Conservation (phyloP, 1,284 basidiomycete genomes). For the Ganoderma leucocontextum region DNA sequence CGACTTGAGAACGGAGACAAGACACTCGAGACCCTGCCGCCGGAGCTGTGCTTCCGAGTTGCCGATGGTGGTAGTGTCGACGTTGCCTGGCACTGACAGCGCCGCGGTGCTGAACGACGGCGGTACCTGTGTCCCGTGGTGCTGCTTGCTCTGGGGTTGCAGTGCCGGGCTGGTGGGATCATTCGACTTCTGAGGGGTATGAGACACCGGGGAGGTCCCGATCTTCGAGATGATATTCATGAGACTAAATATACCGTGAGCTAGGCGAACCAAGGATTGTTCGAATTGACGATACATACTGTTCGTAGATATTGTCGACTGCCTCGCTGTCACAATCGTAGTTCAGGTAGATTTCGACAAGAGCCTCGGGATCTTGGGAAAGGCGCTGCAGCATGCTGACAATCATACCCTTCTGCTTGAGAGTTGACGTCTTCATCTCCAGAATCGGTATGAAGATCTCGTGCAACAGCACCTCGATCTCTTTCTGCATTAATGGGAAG, state of each 20-base stretch:
- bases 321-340: conserved; percentile 97
- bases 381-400: conserved; percentile 87
- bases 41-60: conserved; percentile 86
- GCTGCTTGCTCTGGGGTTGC: conserved; percentile 60
- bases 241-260: conserved; percentile 58
- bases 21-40: conserved; percentile 89
- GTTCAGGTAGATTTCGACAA: conserved; percentile 97
- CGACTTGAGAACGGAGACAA: conserved; percentile 87
- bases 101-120: conserved; percentile 75
- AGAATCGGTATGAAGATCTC: conserved; percentile 99
- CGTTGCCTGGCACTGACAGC: conserved; percentile 69
- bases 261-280: no score
- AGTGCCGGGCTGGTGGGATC: conserved; percentile 70
- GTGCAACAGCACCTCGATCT: conserved; percentile 97
- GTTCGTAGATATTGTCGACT: conserved; percentile 95
- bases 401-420: conserved; percentile 94
- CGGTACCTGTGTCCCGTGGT: conserved; percentile 53
- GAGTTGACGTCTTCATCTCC: conserved; percentile 96
- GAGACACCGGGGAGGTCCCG: conserved; percentile 72
- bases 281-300: conserved; percentile 55
- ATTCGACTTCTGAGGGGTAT: conserved; percentile 51
- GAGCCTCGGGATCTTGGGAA: conserved; percentile 93
- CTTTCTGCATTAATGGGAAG: conserved; percentile 72
- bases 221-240: conserved; percentile 96
- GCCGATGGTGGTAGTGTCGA: conserved; percentile 71